Conservation (phyloP, 73 alveolate genomes). For the Tetrahymena borealis region DNA sequence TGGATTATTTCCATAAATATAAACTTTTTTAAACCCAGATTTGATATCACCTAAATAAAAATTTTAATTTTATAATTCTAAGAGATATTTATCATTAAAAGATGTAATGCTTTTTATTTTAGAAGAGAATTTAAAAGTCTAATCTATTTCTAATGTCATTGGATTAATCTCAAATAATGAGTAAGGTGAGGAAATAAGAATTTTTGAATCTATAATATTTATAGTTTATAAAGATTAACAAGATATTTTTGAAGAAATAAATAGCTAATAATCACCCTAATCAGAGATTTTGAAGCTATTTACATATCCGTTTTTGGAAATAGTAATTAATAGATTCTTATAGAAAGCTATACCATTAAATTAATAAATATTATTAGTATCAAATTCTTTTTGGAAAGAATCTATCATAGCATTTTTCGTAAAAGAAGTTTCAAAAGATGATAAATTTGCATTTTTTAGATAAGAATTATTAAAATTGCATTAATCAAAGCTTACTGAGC, state of each 20-base stretch:
- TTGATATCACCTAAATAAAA: too few species aligned
- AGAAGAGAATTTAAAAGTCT: too few species aligned
- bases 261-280: background rate
- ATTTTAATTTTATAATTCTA: too few species aligned
- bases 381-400: background rate
- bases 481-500: too few species aligned
- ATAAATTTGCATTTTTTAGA: background rate
- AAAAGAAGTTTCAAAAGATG: background rate
- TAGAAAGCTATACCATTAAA: background rate
- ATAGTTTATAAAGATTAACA: background rate
- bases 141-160: too few species aligned
- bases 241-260: background rate
- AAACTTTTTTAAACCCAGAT: too few species aligned
- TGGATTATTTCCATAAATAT: too few species aligned
- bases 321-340: background rate
- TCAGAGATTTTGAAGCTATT: background rate
- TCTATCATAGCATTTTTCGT: background rate
- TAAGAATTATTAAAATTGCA: background rate
- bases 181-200: too few species aligned
- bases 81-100: too few species aligned
- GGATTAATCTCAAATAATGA: too few species aligned
- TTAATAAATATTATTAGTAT: background rate
- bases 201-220: too few species aligned
- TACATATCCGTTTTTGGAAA: background rate
- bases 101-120: too few species aligned